phyloP scores from a whole-genome alignment of 495 filamentous ascomycete species.

The Pyronema domesticum region DNA sequence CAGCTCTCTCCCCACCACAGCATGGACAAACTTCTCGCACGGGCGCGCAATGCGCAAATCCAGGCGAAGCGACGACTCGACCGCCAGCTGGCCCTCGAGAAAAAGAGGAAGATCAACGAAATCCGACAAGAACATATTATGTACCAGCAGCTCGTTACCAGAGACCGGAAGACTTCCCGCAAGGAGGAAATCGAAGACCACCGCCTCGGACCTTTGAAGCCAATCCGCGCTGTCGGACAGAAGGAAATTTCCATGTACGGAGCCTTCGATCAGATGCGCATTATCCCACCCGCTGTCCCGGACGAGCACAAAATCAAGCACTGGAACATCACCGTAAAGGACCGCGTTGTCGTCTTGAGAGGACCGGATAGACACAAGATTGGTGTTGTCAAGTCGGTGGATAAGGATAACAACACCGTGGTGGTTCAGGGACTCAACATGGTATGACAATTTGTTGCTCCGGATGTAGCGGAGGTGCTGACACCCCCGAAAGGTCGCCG shows the following conservation, averaged over 20 bases:
- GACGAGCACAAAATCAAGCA: conserved; percentile 34
- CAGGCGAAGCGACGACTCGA: conserved; percentile 13
- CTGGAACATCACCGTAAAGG: conserved; percentile 47
- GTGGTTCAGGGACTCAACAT: conserved; percentile 45
- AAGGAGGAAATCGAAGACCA: conserved; percentile 45
- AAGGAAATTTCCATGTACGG: conserved; percentile 43
- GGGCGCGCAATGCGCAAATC: conserved; percentile 29
- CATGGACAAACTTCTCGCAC: conserved; percentile 63
- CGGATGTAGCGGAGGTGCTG: not conserved
- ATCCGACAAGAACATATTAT: conserved; percentile 11
- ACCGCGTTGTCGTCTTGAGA: conserved; percentile 60
- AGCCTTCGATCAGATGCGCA: conserved; percentile 29
- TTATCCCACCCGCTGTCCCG: conserved; percentile 28
- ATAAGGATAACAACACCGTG: conserved; percentile 38
- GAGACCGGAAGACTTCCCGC: conserved; percentile 23
- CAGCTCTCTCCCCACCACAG: conserved; percentile 15
- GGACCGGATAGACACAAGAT: conserved; percentile 71
- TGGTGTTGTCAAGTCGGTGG: conserved; percentile 42
- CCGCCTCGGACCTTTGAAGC: conserved; percentile 55
- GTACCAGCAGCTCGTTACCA: conserved; percentile 5
- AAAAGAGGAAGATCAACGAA: conserved; percentile 8
- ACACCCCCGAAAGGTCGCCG: not conserved
- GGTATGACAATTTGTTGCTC: conserved; percentile 31
- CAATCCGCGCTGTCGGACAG: conserved; percentile 31
- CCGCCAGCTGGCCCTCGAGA: conserved; percentile 12